Base-by-base conservation (phyloP, 495 filamentous ascomycete genomes). In the Penicillium odoratum region DNA sequence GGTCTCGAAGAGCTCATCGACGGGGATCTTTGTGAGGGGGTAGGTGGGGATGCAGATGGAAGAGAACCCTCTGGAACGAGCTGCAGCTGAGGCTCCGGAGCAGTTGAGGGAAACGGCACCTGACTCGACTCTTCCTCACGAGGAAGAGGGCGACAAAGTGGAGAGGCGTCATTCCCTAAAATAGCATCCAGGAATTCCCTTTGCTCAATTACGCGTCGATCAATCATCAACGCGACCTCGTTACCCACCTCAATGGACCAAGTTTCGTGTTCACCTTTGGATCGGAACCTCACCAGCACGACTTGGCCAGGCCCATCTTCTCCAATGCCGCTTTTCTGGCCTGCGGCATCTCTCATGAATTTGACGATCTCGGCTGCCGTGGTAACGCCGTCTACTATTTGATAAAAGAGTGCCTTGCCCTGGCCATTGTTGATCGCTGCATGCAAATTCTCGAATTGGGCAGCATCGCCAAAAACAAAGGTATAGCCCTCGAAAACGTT, bases 161-260 rank as follows among this genome's bases (percentile, higher is more conserved):
- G 73, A 54, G 81, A 85, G 4, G 89, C 83, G 74, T 97, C 87
- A 53, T 86, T 87, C 10, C 74, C 85, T 16, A 98, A 70, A 48
- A 98, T 97, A 4, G 90, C 90, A 72, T 96, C 92, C 8, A 98
- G 79, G 58, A 98, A 97, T 60, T 97, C 93, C 48, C 87, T 91
- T 69, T 97, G 94, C 54, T 93, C 87, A 48, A 97, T 86, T 21
- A 93, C 84, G 4, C 90, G 84, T 63, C 93, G 91, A 55, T 91
- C 88, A 15, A 93, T 82, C 45, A 79, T 78, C 29, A 85, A 62
- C 6, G 91, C 88, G 44, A 93, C 82, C 4, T 85, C 72, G 26
- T 80, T 83, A 55, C 83, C 76, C 60, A 96, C 82, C 21, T 88
- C 74, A 45, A 80, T 79, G 15, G 80, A 88, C 92, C 92, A 97